phyloP scores from a whole-genome alignment of 2,329 filamentous ascomycete species.

The Westerdykella sp. region DNA sequence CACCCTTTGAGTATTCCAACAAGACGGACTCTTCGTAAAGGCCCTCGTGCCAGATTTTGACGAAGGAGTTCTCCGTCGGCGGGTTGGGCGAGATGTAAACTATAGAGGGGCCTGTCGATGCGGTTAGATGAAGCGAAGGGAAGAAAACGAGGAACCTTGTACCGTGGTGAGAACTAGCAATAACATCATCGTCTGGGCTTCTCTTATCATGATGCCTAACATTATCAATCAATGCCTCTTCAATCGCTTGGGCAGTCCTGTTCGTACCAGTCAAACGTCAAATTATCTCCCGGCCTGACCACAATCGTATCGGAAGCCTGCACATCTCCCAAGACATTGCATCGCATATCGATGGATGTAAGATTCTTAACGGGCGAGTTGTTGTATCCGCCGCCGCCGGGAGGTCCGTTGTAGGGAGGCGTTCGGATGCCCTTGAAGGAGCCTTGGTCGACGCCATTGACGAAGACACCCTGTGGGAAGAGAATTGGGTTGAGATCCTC shows the following conservation, averaged over 20 bases:
- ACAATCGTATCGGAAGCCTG: slow-evolving; percentile 33
- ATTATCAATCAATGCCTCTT: background rate
- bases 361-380: slow-evolving; percentile 40
- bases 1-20: too few species aligned
- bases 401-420: slow-evolving; percentile 32
- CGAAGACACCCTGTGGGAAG: slow-evolving; percentile 21
- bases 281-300: slow-evolving; percentile 32
- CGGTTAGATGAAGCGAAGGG: background rate
- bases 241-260: background rate
- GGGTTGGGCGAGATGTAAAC: slow-evolving; percentile 40
- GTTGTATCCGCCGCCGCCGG: slow-evolving; percentile 32
- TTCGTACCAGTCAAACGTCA: slow-evolving; percentile 35
- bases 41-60: slow-evolving; percentile 38
- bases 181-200: slow-evolving; percentile 31
- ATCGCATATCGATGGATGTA: slow-evolving; percentile 34
- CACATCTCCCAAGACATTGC: slow-evolving; percentile 38
- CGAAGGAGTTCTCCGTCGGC: slow-evolving; percentile 32
- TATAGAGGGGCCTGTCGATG: slow-evolving; percentile 29
- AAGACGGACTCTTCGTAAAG: slow-evolving; percentile 26
- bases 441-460: slow-evolving; percentile 29
- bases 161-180: slow-evolving; percentile 22
- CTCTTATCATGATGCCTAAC: slow-evolving; percentile 33
- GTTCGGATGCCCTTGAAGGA: slow-evolving; percentile 24
- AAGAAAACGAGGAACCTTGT: background rate
- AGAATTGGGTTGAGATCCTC: background rate